Evolutionary conservation across 2,329 filamentous ascomycete genomes (phyloP), one percentile per base, ranked within the genome.

Genomic region (Fusarium sacchari): DNA sequence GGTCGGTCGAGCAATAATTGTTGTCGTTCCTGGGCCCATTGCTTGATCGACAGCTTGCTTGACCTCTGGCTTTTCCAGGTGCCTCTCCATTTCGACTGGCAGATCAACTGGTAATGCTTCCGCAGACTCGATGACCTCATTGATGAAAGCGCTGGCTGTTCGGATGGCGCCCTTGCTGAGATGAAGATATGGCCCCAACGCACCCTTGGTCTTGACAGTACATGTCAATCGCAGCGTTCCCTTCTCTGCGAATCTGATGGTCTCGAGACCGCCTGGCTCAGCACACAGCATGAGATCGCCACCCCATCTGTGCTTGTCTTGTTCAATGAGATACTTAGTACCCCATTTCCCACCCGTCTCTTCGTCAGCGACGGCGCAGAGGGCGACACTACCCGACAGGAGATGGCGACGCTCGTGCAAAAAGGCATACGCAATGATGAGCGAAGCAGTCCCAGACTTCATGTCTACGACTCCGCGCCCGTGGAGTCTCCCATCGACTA

Each of bases 261-360:
- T 62, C 17, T 34, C 56, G 1, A 61, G 44, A 15, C 61, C 37
- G 7, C 56, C 61, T 52, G 62, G 62, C 2, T 65, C 57, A 3
- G 62, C 56, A 7, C 34, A 44, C 4, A 65, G 20, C 62, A 65
- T 62, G 20, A 65, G 24, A 30, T 65, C 46, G 6, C 57, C 57
- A 6, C 44, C 62, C 57, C 37, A 60, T 28, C 26, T 26, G 2
- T 9, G 8, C 39, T 22, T 64, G 18, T 60, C 30, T 15, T 60
- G 44, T 24, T 39, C 44, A 20, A 64, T 12, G 32, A 64, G 56
- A n/a, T 52, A 52, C 9, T 39, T 43, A 15, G 44, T 64, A 2
- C 61, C 61, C 44, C 39, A 60, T 52, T 37, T 52, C 13, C 61
- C 61, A 7, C 61, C 56, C 3, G 56, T 60, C 44, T 64, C 56